These are phyloP conservation scores for Backusella australiensis DNA, from an alignment of 192 early-diverging fungal genomes.

Conservation along the genomic window DNA sequence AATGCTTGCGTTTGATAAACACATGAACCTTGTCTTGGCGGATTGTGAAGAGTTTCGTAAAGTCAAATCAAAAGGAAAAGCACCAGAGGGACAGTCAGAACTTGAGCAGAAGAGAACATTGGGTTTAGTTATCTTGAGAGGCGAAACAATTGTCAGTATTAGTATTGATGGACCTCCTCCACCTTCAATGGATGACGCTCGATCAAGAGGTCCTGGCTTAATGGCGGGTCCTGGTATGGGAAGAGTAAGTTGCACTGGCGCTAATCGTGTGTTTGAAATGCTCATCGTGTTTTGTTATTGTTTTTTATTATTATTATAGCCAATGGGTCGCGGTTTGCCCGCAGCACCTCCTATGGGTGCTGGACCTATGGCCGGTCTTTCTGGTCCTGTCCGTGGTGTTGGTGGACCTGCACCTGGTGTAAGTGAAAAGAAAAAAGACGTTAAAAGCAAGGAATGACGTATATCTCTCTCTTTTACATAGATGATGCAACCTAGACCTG, in stretches of 20 bases:
- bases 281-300: background rate
- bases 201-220: conserved; percentile 44
- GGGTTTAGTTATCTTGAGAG: conserved; percentile 91
- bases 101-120: conserved; percentile 90
- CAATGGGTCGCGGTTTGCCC: conserved; percentile 69
- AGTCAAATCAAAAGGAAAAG: conserved; percentile 76
- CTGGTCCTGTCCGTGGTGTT: conserved; percentile 92
- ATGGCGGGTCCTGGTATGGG: conserved; percentile 71
- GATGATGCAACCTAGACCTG: conserved; percentile 86
- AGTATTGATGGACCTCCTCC: conserved; percentile 91
- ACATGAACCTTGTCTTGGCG: conserved; percentile 98
- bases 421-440: conserved; percentile 13
- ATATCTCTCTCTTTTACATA: background rate
- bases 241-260: conserved; percentile 26
- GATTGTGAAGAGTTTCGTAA: conserved; percentile 98
- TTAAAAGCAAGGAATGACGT: background rate
- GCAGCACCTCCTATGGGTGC: conserved; percentile 41
- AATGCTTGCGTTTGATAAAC: conserved; percentile 99
- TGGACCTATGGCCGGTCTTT: conserved; percentile 59
- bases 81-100: conserved; percentile 45
- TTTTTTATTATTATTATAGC: conserved; percentile 34
- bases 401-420: conserved; percentile 85
- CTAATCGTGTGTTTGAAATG: background rate
- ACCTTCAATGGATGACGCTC: conserved; percentile 49
- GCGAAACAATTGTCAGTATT: conserved; percentile 89